Conservation (phyloP, 2,329 filamentous ascomycete genomes). For the Diaporthe eres region DNA sequence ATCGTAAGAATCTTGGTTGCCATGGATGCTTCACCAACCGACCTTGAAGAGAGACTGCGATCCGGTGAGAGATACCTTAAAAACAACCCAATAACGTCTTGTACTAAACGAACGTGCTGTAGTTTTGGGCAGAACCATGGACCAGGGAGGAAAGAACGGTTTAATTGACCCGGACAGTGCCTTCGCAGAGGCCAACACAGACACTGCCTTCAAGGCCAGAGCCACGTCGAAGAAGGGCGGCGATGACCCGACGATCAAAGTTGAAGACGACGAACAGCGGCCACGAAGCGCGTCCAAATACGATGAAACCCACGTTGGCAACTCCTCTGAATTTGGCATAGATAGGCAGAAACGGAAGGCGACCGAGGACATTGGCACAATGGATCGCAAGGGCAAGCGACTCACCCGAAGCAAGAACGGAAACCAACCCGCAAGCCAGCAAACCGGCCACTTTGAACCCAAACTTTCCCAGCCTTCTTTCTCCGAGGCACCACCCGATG, state of each 20-base stretch:
- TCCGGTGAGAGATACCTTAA: neutral
- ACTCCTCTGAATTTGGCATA: accelerated
- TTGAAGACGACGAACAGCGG: neutral
- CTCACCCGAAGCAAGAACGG: neutral
- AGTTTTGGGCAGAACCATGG: neutral
- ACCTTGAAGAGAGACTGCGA: neutral
- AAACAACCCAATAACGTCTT: no score
- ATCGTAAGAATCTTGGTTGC: neutral
- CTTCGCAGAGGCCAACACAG: no score
- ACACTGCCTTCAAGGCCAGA: neutral
- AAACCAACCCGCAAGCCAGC: neutral
- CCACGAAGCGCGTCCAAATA: no score
- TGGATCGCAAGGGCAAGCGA: neutral
- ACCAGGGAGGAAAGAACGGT: neutral
- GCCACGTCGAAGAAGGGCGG: neutral
- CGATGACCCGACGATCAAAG: neutral
- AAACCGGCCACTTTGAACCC: neutral
- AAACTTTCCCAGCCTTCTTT: neutral
- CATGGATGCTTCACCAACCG: neutral
- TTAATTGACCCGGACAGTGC: neutral
- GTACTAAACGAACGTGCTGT: neutral
- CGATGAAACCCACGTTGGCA: no score
- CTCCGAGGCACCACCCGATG: neutral
- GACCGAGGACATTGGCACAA: neutral
- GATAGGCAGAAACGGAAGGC: neutral